Evolutionary conservation across 1,139 yeast species (phyloP).

Genomic region (Scheffersomyces stambukii): DNA sequence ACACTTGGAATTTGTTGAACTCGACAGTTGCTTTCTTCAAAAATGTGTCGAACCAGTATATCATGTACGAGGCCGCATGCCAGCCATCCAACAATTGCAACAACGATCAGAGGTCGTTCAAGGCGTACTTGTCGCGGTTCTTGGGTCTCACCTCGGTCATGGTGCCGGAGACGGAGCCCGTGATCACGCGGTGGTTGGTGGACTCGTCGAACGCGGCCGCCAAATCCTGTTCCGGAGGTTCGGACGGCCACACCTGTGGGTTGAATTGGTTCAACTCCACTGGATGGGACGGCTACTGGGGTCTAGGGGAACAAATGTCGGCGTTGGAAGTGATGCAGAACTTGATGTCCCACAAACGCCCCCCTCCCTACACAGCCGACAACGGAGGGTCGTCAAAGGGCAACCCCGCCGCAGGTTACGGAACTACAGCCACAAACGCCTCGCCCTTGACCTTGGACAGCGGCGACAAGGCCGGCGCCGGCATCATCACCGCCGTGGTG

Average conservation of each 20-base stretch:
- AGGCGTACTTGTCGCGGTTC: slow-evolving; percentile 75
- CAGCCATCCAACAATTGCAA: slow-evolving; percentile 60
- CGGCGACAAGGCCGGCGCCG: slow-evolving; percentile 86
- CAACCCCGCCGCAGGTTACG: slow-evolving; percentile 57
- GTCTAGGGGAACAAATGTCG: slow-evolving; percentile 92
- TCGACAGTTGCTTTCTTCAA: slow-evolving; percentile 58
- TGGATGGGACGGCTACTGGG: slow-evolving; percentile 71
- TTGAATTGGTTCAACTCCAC: slow-evolving; percentile 59
- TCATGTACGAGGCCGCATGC: slow-evolving; percentile 83
- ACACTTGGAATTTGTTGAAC: slow-evolving; percentile 49
- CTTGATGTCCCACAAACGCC: slow-evolving; percentile 49
- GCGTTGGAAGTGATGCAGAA: slow-evolving; percentile 78
- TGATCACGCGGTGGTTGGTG: slow-evolving; percentile 48
- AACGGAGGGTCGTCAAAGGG: slow-evolving; percentile 63
- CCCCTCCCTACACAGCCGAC: slow-evolving; percentile 54
- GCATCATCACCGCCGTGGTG: slow-evolving; percentile 73
- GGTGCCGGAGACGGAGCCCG: slow-evolving; percentile 58
- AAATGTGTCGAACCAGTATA: slow-evolving; percentile 33
- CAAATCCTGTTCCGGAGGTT: slow-evolving; percentile 77
- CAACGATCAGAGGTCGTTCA: slow-evolving; percentile 87
- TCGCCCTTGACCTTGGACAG: slow-evolving; percentile 47
- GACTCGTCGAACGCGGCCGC: slow-evolving; percentile 80
- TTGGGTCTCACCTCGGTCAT: slow-evolving; percentile 70
- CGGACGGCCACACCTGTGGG: slow-evolving; percentile 89
- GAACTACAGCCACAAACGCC: slow-evolving; percentile 32